Conservation (phyloP, 2,329 filamentous ascomycete species). For the Trichoderma endophyticum region DNA sequence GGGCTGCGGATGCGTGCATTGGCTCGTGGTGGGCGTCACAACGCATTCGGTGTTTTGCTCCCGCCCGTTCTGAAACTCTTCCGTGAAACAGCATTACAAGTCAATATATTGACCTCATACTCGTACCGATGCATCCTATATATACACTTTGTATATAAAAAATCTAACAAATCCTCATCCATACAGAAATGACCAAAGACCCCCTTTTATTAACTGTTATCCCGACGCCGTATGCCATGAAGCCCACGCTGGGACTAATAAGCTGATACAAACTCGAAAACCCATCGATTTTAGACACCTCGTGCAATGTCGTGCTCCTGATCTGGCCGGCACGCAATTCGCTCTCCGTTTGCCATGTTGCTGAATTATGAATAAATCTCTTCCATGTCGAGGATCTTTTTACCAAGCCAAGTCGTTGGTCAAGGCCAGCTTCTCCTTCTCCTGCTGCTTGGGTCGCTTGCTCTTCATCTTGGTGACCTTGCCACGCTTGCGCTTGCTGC, state of each 20-base stretch:
- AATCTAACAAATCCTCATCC: not conserved
- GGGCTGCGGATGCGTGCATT: not conserved
- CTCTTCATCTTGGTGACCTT: slow-evolving; percentile 45
- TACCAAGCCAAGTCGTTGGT: slow-evolving; percentile 45
- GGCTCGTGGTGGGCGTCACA: not conserved
- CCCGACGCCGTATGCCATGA: slow-evolving; percentile 17
- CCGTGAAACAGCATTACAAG: not conserved
- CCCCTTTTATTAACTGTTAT: slow-evolving; percentile 6
- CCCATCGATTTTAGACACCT: not conserved
- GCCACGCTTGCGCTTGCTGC: slow-evolving; percentile 54
- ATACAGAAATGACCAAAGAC: not conserved
- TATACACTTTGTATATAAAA: not conserved
- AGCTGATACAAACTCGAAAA: slow-evolving; percentile 12
- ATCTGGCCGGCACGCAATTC: not conserved
- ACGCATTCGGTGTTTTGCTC: not conserved
- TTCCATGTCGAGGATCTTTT: not conserved
- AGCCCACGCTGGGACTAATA: not conserved
- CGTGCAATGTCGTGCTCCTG: not conserved
- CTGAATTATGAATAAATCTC: not conserved
- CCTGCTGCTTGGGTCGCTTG: slow-evolving; percentile 52
- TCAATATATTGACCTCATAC: not conserved
- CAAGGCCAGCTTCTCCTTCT: slow-evolving; percentile 55
- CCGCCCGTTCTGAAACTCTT: not conserved
- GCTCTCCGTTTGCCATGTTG: not conserved
- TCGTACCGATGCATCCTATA: not conserved